Percentiles rank a stretch among this genome's conserved stretches.
Conservation (phyloP, 768 basidiomycete species). For the Asterophora parasitica region DNA sequence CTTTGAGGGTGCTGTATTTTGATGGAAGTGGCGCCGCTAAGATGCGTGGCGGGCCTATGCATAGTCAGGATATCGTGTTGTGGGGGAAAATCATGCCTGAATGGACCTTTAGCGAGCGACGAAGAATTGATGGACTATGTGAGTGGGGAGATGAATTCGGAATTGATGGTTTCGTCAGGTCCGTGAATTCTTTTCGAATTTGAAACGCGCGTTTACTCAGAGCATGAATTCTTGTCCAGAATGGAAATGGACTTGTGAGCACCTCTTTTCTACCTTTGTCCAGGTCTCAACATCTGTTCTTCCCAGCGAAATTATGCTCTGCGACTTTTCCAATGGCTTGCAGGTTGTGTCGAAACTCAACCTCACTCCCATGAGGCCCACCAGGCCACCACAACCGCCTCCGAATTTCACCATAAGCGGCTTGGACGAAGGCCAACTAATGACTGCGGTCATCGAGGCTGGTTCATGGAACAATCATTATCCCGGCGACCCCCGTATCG, state of each 20-base stretch:
- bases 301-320: conserved; percentile 43
- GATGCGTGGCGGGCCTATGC: conserved; percentile 29
- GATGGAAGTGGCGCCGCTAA: conserved; percentile 49
- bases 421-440: not conserved
- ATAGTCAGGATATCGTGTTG: conserved; percentile 42
- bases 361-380: conserved; percentile 13
- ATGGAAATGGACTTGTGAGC: conserved; percentile 50
- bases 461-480: conserved; percentile 30
- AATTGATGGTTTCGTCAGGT: conserved; percentile 46
- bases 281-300: not conserved
- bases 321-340: conserved; percentile 39
- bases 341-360: conserved; percentile 36
- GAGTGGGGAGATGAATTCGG: conserved; percentile 35
- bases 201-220: not conserved
- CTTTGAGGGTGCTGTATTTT: conserved; percentile 46
- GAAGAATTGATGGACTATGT: conserved; percentile 36
- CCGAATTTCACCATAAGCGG: not conserved
- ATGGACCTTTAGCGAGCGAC: conserved; percentile 23
- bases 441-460: conserved; percentile 13
- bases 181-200: conserved; percentile 13
- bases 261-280: not conserved
- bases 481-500: conserved; percentile 31
- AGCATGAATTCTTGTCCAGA: conserved; percentile 19
- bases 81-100: conserved; percentile 34
- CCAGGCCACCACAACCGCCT: not conserved